Percentiles rank a stretch among this genome's conserved stretches.
Conservation (phyloP, 2,329 filamentous ascomycete species). For the Tolypocladium paradoxum region DNA sequence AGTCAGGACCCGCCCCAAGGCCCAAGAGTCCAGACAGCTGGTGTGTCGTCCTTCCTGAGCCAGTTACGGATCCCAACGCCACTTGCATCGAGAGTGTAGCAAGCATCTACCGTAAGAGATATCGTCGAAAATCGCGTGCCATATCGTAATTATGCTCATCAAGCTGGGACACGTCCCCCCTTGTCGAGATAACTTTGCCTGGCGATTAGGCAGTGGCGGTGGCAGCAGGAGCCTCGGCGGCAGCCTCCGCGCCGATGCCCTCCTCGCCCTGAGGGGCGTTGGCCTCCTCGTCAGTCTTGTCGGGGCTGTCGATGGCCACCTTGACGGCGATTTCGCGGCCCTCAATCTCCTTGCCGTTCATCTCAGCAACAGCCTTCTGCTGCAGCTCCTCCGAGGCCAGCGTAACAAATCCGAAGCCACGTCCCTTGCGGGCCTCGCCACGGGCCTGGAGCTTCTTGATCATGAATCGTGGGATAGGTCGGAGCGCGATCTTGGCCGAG, state of each 20-base stretch:
- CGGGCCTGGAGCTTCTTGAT: conserved; percentile 99
- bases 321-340: conserved; percentile 99
- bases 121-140: conserved; percentile 27
- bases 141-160: conserved; percentile 27
- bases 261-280: conserved; percentile 39
- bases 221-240: conserved; percentile 13
- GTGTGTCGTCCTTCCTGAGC: not conserved
- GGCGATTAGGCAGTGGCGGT: conserved; percentile 20
- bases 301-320: conserved; percentile 98
- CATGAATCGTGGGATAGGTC: conserved; percentile 98
- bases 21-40: not conserved
- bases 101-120: conserved; percentile 26
- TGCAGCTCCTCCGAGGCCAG: conserved; percentile 91
- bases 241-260: conserved; percentile 29
- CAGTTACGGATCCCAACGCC: not conserved
- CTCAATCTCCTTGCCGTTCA: conserved; percentile 99
- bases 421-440: conserved; percentile 96
- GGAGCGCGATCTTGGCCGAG: conserved; percentile 96
- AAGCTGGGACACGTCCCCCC: conserved; percentile 14
- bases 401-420: conserved; percentile 97
- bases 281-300: conserved; percentile 86
- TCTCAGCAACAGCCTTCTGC: conserved; percentile 92
- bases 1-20: not conserved
- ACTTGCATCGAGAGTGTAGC: conserved; percentile 8
- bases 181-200: conserved; percentile 12